Evolutionary conservation across 2,329 filamentous ascomycete genomes (phyloP).

Genomic region (Pseudogymnoascus sp.): DNA sequence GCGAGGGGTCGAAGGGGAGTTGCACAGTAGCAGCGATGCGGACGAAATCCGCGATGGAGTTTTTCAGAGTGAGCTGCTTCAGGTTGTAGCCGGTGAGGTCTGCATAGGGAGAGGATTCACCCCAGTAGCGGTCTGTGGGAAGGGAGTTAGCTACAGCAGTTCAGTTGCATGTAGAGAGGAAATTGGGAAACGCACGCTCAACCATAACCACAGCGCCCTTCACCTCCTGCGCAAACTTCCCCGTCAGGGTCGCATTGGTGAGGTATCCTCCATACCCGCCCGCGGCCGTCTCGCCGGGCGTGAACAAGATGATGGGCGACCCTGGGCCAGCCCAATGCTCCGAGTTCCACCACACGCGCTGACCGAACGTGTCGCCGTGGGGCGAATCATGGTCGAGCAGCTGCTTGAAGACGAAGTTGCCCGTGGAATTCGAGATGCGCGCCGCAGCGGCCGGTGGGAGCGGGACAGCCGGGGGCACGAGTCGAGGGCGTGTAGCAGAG

Average conservation of each 20-base stretch:
- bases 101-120: constrained; percentile 43
- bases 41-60: constrained; percentile 44
- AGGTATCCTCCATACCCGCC: constrained; percentile 40
- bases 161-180: background rate
- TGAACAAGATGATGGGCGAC: constrained; percentile 44
- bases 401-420: constrained; percentile 37
- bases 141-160: background rate
- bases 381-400: constrained; percentile 50
- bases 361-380: constrained; percentile 44
- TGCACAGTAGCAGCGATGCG: constrained; percentile 44
- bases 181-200: constrained; percentile 35
- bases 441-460: background rate
- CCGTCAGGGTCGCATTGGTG: constrained; percentile 40
- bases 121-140: constrained; percentile 45
- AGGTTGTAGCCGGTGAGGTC: constrained; percentile 43
- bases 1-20: constrained; percentile 43
- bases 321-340: constrained; percentile 45
- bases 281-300: constrained; percentile 43
- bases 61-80: constrained; percentile 43
- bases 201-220: constrained; percentile 45
- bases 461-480: background rate
- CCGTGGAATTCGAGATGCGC: background rate
- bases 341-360: constrained; percentile 44
- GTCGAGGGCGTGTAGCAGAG: background rate
- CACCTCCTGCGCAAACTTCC: constrained; percentile 42